Conservation (phyloP, 2,329 filamentous ascomycete species). For the Zymoseptoria tritici region DNA sequence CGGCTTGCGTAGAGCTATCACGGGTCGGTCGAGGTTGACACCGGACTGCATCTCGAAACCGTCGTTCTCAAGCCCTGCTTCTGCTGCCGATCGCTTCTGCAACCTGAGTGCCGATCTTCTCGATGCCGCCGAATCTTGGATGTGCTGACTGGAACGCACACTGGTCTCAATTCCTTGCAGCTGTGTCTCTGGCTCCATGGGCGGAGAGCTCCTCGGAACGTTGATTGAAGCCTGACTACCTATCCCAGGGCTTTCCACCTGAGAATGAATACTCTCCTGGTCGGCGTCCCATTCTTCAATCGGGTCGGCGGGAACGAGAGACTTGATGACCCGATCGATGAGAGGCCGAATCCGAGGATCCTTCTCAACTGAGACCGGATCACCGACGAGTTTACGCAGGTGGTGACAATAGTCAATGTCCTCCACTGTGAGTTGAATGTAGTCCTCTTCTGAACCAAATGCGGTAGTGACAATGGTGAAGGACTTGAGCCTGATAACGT, state of each 20-base stretch:
- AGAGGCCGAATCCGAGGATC: conserved; percentile 10
- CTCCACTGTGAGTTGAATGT: conserved; percentile 22
- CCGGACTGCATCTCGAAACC: conserved; percentile 22
- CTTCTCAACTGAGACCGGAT: conserved; percentile 15
- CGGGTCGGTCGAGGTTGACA: conserved; percentile 22
- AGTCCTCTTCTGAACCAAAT: conserved; percentile 19
- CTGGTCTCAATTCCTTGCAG: not conserved
- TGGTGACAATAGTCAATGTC: conserved; percentile 23
- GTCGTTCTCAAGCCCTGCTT: conserved; percentile 6
- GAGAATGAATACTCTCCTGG: not conserved
- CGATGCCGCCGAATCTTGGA: not conserved
- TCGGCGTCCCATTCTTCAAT: not conserved
- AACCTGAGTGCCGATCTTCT: not conserved
- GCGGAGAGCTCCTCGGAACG: conserved; percentile 2
- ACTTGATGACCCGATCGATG: conserved; percentile 3
- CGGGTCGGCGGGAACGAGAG: not conserved
- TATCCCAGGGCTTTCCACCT: not conserved
- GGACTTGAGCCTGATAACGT: conserved; percentile 19
- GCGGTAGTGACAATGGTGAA: conserved; percentile 24
- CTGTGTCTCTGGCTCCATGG: not conserved
- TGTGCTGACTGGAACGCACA: not conserved
- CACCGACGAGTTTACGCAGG: conserved; percentile 18
- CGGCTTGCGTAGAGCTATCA: conserved; percentile 2
- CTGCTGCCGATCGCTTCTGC: not conserved
- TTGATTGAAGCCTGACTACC: conserved; percentile 1